Percentiles rank a stretch among this genome's conserved stretches.
These are phyloP conservation scores for Euphorbia celastroides DNA, from an alignment of 441 rosid genomes.

Conservation along the genomic window DNA sequence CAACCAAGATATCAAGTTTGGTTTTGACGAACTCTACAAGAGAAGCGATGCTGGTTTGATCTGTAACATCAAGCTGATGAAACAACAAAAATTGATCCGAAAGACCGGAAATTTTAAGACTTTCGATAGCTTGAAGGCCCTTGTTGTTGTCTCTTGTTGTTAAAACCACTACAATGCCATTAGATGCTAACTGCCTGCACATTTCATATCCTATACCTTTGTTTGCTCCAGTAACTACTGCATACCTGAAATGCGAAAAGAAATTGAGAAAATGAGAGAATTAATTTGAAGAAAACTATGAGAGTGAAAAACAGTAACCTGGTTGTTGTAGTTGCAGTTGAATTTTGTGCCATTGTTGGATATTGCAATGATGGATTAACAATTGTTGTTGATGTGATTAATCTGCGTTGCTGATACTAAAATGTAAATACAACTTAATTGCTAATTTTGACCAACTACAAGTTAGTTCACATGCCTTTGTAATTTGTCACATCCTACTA, in stretches of 20 bases:
- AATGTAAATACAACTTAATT: no score
- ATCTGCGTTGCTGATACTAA: no score
- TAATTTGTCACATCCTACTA: no score
- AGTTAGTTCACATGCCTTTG: no score
- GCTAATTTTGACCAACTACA: no score
- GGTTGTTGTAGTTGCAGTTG: no score
- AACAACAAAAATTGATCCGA: constrained; percentile 19
- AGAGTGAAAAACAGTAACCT: no score
- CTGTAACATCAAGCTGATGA: constrained; percentile 42
- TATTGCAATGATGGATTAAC: no score
- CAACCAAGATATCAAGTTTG: constrained; percentile 45
- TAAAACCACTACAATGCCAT: constrained; percentile 32
- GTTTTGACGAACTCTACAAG: constrained; percentile 29
- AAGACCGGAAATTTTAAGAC: constrained; percentile 23
- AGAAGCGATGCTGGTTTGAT: constrained; percentile 25
- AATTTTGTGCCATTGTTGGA: no score
- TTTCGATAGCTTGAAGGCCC: constrained; percentile 17
- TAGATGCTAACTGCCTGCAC: constrained; percentile 35
- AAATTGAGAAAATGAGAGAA: no score
- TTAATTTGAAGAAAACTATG: no score
- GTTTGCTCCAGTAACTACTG: constrained; percentile 39
- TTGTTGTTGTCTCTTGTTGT: constrained; percentile 40
- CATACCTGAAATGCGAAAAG: constrained; percentile 22
- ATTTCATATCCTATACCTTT: constrained; percentile 38
- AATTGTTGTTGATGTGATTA: no score